Percentiles rank a stretch among this genome's conserved stretches.
phyloP scores from a whole-genome alignment of 2,329 filamentous ascomycete species.

The Aspergillus sp. region DNA sequence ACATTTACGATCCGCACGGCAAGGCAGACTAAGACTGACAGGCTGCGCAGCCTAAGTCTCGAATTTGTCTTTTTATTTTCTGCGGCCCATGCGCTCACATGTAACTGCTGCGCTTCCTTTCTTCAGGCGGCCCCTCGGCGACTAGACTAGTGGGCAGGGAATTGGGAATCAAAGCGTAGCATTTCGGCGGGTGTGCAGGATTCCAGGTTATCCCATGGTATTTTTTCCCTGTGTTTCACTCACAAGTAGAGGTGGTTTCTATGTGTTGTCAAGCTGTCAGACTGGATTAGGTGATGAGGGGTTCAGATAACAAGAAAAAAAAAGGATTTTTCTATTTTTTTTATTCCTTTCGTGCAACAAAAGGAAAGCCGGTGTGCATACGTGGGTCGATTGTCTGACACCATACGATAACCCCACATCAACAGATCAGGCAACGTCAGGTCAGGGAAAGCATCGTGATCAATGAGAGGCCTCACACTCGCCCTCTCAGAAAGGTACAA shows the following conservation, averaged over 20 bases:
- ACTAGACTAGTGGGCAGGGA: neutral
- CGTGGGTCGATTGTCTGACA: neutral
- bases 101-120: neutral
- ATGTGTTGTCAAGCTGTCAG: neutral
- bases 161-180: no score
- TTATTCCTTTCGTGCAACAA: neutral
- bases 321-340: no score
- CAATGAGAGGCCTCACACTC: neutral
- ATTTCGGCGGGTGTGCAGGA: neutral
- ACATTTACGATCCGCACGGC: constrained; percentile 1
- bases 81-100: neutral
- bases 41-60: constrained; percentile 3
- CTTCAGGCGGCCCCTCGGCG: neutral
- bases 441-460: neutral
- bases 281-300: neutral
- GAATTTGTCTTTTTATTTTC: neutral
- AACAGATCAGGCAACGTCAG: constrained; percentile 11
- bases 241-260: no score
- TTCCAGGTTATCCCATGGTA: neutral
- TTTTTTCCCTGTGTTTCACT: no score
- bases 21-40: constrained; percentile 6
- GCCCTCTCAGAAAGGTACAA: neutral
- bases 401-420: constrained; percentile 11
- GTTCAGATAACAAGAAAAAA: neutral
- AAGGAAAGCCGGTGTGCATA: neutral